Base-by-base conservation (phyloP, 768 basidiomycete species). In the Saitozyma podzolica region DNA sequence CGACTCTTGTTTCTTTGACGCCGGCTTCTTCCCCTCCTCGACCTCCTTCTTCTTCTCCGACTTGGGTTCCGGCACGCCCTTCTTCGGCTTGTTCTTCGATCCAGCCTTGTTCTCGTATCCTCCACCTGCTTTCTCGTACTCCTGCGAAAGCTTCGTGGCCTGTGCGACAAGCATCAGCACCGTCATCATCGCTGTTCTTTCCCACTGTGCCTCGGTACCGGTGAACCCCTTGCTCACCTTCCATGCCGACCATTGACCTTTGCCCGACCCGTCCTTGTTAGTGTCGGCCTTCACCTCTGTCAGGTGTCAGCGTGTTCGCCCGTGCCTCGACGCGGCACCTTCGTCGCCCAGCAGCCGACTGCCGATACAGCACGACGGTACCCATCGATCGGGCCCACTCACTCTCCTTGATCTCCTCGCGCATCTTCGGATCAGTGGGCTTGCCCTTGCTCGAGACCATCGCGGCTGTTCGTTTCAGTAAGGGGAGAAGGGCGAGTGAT, bases 371-470 rank as follows among this genome's bases (percentile, higher is more conserved):
- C 29, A 5, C 29, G 29, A 29, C 45, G 8, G 40, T 5, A 29
- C 39, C 37, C 16, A 37, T 43, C n/a, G 42, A 20, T 13, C 45
- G 13, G 16, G 41, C 10, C 54, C 29, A 72, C 73, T 68, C 60
- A 72, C 74, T 72, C 60, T 78, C 72, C 39, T 70, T 75, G 56
- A 76, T 63, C 59, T 78, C 61, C 48, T 78, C 77, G 50, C 72
- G 61, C 19, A 78, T 64, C 62, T 75, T 64, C n/a, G 71, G 69
- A 56, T 76, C 72, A 19, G 77, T 76, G 9, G 77, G 77, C 61
- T 78, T 78, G 56, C 77, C 77, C 67, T 78, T 78, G 48, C 75
- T 71, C 19, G 75, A 76, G 54, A 64, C 59, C 77, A 78, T 78
- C 7, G 17, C 73, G 54, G 17, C 9, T 50, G 43, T 42, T 7